Conservation (phyloP, 164 flowering plant genomes). For the Paratinospora sagittata region DNA sequence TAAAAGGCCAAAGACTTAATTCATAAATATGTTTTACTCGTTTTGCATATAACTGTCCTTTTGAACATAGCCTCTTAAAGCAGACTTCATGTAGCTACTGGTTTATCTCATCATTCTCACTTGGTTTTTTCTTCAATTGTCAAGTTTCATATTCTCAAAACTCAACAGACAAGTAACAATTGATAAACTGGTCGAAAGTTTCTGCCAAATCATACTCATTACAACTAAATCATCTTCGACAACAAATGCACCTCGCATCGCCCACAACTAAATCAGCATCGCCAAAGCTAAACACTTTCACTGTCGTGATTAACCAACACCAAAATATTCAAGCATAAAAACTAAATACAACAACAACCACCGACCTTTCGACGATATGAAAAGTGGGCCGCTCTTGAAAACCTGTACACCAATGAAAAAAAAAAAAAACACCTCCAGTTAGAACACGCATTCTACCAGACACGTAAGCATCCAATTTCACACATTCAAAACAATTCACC, state of each 20-base stretch:
- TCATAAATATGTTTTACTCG: too few relatives aligned
- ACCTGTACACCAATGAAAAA: too few relatives aligned
- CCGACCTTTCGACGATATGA: constrained; percentile 93
- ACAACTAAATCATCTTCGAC: not conserved
- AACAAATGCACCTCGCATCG: not conserved
- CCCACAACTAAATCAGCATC: not conserved
- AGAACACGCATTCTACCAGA: too few relatives aligned
- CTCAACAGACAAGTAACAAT: not conserved
- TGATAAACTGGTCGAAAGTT: not conserved
- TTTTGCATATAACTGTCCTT: too few relatives aligned
- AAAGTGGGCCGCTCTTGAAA: constrained; percentile 96
- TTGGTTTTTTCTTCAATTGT: not conserved
- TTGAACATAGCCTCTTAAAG: too few relatives aligned
- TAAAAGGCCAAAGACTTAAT: too few relatives aligned
- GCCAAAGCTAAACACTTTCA: not conserved
- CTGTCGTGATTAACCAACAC: not conserved
- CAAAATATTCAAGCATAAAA: not conserved
- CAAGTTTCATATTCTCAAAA: not conserved
- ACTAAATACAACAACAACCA: not conserved
- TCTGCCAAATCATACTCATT: not conserved
- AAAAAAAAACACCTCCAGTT: not conserved
- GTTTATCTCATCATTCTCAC: not conserved
- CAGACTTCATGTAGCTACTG: not conserved
- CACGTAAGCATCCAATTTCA: not conserved
- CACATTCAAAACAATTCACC: not conserved